Percentiles rank a stretch among this genome's conserved stretches.
Conservation (phyloP, 768 basidiomycete species). For the Leccinellum albellum region DNA sequence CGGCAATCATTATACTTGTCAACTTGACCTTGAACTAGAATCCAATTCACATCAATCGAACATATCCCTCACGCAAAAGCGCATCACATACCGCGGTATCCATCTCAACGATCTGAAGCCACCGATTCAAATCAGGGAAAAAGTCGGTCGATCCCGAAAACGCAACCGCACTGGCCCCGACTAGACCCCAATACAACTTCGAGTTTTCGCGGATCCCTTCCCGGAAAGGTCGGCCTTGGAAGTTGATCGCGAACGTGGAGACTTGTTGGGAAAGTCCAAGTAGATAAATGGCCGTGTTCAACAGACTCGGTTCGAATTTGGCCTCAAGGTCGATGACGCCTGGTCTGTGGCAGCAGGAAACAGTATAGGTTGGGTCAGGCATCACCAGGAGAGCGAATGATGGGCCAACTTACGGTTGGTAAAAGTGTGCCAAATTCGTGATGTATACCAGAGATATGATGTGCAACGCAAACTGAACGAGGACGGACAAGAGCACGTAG, state of each 20-base stretch:
- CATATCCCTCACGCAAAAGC: not conserved
- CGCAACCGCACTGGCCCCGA: conserved; percentile 86
- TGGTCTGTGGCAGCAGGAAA: conserved; percentile 36
- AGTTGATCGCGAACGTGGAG: conserved; percentile 98
- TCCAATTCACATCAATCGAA: not conserved
- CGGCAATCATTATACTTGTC: conserved; percentile 77
- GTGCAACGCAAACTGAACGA: conserved; percentile 92
- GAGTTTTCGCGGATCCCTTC: conserved; percentile 96
- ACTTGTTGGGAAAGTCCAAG: conserved; percentile 96
- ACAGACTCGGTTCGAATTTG: conserved; percentile 89
- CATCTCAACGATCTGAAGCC: conserved; percentile 98
- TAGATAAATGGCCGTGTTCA: conserved; percentile 97
- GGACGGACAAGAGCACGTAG: conserved; percentile 88
- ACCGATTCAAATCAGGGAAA: conserved; percentile 90
- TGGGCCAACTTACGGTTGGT: conserved; percentile 64
- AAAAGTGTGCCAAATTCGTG: conserved; percentile 73
- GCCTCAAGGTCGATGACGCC: conserved; percentile 90
- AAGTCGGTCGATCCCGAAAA: conserved; percentile 93
- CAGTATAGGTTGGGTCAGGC: not conserved
- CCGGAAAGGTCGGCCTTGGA: conserved; percentile 97
- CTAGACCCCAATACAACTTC: conserved; percentile 88
- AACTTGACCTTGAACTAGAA: conserved; percentile 78
- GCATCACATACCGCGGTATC: conserved; percentile 49
- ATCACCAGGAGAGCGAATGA: not conserved
- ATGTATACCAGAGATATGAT: conserved; percentile 90